Base-by-base conservation (phyloP, 805 yeast species). In the Ogataea sp. region DNA sequence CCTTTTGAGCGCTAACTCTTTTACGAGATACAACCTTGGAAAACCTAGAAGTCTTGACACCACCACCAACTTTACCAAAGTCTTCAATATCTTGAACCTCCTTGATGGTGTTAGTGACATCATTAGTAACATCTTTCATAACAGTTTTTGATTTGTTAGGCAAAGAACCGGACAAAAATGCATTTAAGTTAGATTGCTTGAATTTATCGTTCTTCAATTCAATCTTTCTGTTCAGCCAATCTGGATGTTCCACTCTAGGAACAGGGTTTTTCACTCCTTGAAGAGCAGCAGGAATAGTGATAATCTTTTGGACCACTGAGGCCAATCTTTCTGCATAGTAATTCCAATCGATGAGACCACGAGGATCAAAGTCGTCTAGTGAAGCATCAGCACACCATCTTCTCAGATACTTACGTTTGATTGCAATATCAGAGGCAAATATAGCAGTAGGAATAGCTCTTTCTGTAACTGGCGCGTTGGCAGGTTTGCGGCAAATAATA, bases 361-460 rank as follows among this genome's bases (percentile, higher is more conserved):
- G 71, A 3, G 96, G 95, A 58, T 90, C 97, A 55, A 86, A 86
- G 36, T 79, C 76, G 3, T 78, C 83, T 32, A 90, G 58, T 0
- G 84, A 68, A 0, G 84, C 78, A 50, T 90, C 95, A 41, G 76
- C 70, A 29, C 89, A 67, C 99, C 99, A 93, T 51, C 85, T 79
- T 50, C 89, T 74, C 53, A 93, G 61, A 53, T 75, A 93, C 32
- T 72, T 73, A 43, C 80, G 72, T 56, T 87, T 88, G 39, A 83
- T 81, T 3, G 69, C 55, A 10, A 67, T 50, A 24, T 88, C 96
- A 0, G 97, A 81, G 0, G 96, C 83, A 56, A 93, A 94, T 16
- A 93, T 88, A 0, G 96, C 93, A 6, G 94, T 95, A 0, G 99
- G 99, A 34, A 93, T 71, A 0, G 99, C 98, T 48, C 99, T 72